Percentiles rank a stretch among this genome's conserved stretches.
Conservation (phyloP, 2,329 filamentous ascomycete genomes). For the Fusarium sp. region DNA sequence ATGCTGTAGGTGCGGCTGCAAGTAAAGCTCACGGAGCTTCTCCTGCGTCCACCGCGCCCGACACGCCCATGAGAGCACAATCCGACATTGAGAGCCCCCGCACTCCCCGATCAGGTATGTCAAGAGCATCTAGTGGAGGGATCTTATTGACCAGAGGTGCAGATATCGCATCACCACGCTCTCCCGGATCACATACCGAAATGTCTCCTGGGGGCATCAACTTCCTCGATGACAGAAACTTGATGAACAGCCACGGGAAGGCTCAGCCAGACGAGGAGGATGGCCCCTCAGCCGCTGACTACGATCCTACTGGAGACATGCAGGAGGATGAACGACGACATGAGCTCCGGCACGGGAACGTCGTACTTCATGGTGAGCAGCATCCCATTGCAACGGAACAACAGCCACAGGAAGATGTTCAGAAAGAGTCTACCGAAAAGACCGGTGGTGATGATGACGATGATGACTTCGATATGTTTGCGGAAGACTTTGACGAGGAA, state of each 20-base stretch:
- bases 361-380: conserved; percentile 57
- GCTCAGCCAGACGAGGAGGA: conserved; percentile 61
- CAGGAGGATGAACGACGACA: conserved; percentile 79
- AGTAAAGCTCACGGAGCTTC: conserved; percentile 61
- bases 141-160: conserved; percentile 38
- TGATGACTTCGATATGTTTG: conserved; percentile 81
- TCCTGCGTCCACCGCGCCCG: conserved; percentile 59
- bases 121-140: background rate
- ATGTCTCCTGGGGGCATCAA: conserved; percentile 67
- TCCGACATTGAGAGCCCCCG: conserved; percentile 51
- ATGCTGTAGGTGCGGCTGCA: conserved; percentile 71
- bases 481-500: conserved; percentile 76
- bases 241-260: conserved; percentile 67
- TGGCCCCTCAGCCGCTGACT: conserved; percentile 90
- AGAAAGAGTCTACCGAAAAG: conserved; percentile 41
- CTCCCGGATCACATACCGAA: conserved; percentile 57
- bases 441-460: conserved; percentile 57
- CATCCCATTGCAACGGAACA: conserved; percentile 41
- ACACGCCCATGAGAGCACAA: conserved; percentile 49
- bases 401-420: conserved; percentile 36
- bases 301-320: conserved; percentile 90
- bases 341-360: conserved; percentile 68
- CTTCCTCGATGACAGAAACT: conserved; percentile 71
- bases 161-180: conserved; percentile 53
- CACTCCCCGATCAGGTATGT: conserved; percentile 60